A percentile compares a stretch with the other conserved stretches of the same genome.
Evolutionary conservation across 2,329 filamentous ascomycete species (phyloP).

Genomic region (Rhinocladiella similis): DNA sequence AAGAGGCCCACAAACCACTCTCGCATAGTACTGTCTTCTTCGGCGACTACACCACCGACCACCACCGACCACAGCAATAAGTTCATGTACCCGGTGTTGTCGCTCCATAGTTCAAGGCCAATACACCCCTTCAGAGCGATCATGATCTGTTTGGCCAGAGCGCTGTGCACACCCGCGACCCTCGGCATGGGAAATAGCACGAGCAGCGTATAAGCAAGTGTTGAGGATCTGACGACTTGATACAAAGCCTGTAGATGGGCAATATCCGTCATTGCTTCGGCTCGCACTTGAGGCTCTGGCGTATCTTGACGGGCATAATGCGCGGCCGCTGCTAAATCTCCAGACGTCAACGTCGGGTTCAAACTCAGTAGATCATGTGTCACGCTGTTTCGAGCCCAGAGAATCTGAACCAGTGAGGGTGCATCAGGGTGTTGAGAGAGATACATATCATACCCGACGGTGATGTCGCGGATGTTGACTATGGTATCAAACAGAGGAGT

Average conservation of each 20-base stretch:
- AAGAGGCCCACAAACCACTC: neutral
- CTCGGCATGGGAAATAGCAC: neutral
- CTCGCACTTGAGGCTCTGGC: neutral
- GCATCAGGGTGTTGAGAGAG: neutral
- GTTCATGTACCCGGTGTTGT: neutral
- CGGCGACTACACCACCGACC: neutral
- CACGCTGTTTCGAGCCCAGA: slow-evolving; percentile 1
- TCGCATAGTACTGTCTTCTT: neutral
- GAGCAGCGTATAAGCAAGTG: neutral
- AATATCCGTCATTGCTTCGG: neutral
- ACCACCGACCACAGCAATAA: neutral
- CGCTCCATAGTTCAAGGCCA: neutral
- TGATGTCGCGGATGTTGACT: neutral
- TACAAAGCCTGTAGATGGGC: neutral
- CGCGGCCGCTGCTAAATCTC: neutral
- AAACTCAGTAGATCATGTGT: slow-evolving; percentile 3
- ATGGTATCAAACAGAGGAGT: neutral
- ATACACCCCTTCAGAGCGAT: neutral
- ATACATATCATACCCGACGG: slow-evolving; percentile 10
- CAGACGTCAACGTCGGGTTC: neutral
- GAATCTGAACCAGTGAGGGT: slow-evolving; percentile 5
- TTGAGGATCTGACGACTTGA: neutral
- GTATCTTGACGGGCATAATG: neutral
- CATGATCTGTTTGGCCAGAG: neutral
- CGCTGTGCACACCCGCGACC: neutral